Evolutionary conservation across 2,329 filamentous ascomycete species (phyloP), one percentile per base, ranked within the genome.

Genomic region (Eutypa lata): DNA sequence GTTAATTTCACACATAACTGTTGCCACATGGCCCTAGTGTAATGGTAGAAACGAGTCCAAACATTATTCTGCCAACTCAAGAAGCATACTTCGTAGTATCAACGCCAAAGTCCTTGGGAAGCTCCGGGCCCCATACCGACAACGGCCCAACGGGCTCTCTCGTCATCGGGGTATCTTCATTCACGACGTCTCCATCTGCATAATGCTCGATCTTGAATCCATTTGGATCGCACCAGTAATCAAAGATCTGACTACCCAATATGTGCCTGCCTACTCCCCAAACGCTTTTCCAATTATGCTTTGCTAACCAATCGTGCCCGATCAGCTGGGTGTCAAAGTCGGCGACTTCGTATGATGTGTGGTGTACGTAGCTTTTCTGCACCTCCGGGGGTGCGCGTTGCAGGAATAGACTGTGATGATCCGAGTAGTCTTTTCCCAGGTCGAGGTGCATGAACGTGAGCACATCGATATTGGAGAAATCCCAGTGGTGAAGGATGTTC

Each of bases 221-320:
- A 26, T 52, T 57, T 18, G 55, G 51, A 35, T 61, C 59, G 28
- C 54, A 52, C 59, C 59, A 61, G 26, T 61, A 61, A 48, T 84
- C 82, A 57, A 84, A 85, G 38, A 84, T 74, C 65, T 83, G 81
- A 50, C 72, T 76, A 1, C 81, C 81, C 42, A 83, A 65, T 18
- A 82, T 74, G 69, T 84, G 81, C 50, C 82, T 65, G 0, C 82
- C 82, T 1, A 84, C 76, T 0, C 82, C 82, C 81, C 82, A 85
- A 14, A 80, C 77, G 38, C 68, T 73, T 57, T 73, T 73, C 55
- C 80, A 82, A 5, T 74, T 75, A 58, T 78, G 77, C 50, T 73
- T 67, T 2, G 66, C 71, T 53, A 85, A 62, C 74, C 77, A 83
- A 53, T 80, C 72, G 62, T 84, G 82, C 0, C 82, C 82, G 10